phyloP scores from a whole-genome alignment of 2,329 filamentous ascomycete genomes.

The Hymenoscyphus scutula region DNA sequence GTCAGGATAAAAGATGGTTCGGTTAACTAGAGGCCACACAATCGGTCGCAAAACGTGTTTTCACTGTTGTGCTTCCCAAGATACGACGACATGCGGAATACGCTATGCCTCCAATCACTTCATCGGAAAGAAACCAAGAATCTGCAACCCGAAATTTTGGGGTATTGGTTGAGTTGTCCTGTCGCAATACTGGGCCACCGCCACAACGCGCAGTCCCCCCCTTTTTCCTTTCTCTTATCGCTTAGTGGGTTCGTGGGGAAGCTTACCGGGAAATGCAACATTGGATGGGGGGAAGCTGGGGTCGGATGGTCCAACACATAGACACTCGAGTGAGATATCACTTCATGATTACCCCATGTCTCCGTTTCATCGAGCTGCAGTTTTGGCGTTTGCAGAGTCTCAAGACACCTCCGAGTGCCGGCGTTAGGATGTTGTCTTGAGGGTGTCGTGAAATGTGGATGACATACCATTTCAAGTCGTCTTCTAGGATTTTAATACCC shows the following conservation, averaged over 20 bases:
- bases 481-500: background rate
- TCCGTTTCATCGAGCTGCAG: background rate
- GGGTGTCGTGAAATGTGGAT: background rate
- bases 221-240: background rate
- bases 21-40: background rate
- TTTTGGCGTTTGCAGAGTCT: background rate
- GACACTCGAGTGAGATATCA: background rate
- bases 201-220: background rate
- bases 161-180: background rate
- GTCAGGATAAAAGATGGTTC: conserved; percentile 1
- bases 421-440: background rate
- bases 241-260: background rate
- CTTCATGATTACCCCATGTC: background rate
- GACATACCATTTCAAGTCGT: background rate
- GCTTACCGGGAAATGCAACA: background rate
- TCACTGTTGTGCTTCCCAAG: background rate
- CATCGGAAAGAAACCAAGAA: background rate
- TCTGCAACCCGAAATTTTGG: background rate
- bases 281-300: background rate
- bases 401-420: background rate
- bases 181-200: background rate
- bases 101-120: background rate
- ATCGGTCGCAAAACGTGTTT: conserved; percentile 1
- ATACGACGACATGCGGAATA: background rate
- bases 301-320: background rate